Conservation (phyloP, 1,284 basidiomycete species). For the Malassezia equina region DNA sequence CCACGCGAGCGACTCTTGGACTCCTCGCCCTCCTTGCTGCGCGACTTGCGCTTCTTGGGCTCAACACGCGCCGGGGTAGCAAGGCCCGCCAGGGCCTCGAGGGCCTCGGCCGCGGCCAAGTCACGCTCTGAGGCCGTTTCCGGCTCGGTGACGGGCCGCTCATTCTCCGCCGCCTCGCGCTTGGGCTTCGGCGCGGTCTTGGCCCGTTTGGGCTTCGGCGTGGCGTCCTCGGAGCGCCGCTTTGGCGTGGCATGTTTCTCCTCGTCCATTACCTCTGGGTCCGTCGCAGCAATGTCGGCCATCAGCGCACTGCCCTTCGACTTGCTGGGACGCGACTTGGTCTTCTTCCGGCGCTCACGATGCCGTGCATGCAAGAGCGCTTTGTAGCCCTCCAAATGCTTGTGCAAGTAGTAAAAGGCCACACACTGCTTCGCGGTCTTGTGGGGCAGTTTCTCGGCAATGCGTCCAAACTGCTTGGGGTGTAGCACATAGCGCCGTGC, state of each 20-base stretch:
- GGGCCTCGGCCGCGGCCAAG: conserved; percentile 48
- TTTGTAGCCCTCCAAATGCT: conserved; percentile 55
- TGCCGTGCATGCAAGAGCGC: conserved; percentile 36
- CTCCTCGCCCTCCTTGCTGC: conserved; percentile 2
- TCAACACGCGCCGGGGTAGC: background rate
- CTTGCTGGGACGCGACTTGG: conserved; percentile 44
- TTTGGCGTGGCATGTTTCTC: conserved; percentile 13
- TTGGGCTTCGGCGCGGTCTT: conserved; percentile 16
- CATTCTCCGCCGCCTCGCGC: background rate
- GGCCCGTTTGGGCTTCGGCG: conserved; percentile 17
- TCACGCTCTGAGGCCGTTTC: conserved; percentile 37
- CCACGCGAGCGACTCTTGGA: conserved; percentile 14
- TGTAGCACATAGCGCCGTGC: conserved; percentile 68
- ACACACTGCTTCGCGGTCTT: conserved; percentile 85
- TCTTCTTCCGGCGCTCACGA: conserved; percentile 41
- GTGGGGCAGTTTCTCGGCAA: conserved; percentile 68
- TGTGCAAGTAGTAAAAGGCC: conserved; percentile 86
- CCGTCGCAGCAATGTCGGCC: conserved; percentile 43
- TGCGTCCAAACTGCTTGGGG: conserved; percentile 86
- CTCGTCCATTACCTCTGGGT: conserved; percentile 34
- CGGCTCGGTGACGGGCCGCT: background rate
- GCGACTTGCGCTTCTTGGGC: conserved; percentile 6
- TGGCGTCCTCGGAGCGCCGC: background rate
- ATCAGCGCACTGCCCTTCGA: conserved; percentile 47
- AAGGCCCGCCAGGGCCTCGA: conserved; percentile 46